Evolutionary conservation across 2,329 filamentous ascomycete genomes (phyloP).

Genomic region (Chaetoscypha palmicola): DNA sequence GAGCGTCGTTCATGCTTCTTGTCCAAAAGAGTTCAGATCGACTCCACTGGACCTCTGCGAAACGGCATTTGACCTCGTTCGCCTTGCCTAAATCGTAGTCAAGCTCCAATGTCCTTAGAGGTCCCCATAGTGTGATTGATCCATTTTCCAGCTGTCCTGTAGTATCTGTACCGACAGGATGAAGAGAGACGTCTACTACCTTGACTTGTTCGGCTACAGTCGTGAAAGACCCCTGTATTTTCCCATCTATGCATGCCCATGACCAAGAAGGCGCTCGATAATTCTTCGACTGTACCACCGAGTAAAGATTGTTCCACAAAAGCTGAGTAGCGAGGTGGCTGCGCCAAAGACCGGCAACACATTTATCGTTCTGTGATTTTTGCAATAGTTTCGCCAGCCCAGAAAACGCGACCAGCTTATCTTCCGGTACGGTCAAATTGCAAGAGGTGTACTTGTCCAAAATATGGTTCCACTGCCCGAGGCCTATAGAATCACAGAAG

Average conservation of each 20-base stretch:
- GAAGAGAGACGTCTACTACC: background rate
- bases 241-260: background rate
- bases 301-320: background rate
- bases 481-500: background rate
- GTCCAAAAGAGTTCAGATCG: background rate
- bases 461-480: background rate
- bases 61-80: background rate
- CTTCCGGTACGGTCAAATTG: background rate
- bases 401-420: constrained; percentile 1
- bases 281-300: background rate
- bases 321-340: background rate
- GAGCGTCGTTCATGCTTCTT: no score
- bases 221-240: background rate
- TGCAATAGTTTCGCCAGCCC: background rate
- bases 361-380: background rate
- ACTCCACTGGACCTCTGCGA: background rate
- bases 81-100: background rate
- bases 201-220: background rate
- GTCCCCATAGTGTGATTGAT: background rate
- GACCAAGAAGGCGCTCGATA: constrained; percentile 1
- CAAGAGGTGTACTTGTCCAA: background rate
- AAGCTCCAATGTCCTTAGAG: background rate
- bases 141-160: background rate
- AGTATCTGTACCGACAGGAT: background rate
- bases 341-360: background rate